Base-by-base conservation (phyloP, 2,329 filamentous ascomycete species). In the Neofusicoccum parvum region DNA sequence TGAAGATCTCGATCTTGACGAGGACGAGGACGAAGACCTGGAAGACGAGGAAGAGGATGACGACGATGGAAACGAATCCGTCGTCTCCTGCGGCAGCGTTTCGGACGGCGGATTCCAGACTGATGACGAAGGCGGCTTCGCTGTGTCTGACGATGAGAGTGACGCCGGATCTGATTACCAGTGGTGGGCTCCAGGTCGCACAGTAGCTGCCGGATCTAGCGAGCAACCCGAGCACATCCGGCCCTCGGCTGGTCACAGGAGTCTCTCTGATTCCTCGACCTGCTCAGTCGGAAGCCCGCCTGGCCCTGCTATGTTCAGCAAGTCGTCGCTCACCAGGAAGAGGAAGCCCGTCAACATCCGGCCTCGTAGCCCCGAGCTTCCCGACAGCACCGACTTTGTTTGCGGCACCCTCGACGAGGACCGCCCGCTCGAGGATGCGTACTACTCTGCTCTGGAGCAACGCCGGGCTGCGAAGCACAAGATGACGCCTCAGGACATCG, bases 351-450 rank as follows among this genome's bases (percentile, higher is more conserved):
- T 79, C 53, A 87, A 85, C 68, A 87, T 89, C 70, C 89, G 89
- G 23, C 85, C 87, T 45, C 85, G 85, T 27, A 91, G 90, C 0
- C 92, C 92, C 2, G 92, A 97, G 74, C 83, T 99, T 11, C 95
- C 95, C 1, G 95, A 99, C 77, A 97, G 94, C 78, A 98, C 95
- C 14, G 95, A 99, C 77, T 99, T 99, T 70, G 95, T 99, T n/a
- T 98, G 95, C 73, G 95, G 95, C 66, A 99, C 95, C 1, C 84
- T 99, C 20, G 95, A 99, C 70, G 95, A 99, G 78, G 95, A 99
- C 73, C 89, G 92, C 50, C 92, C 93, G 2, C 80, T 98, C n/a
- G 95, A 99, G 76, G 92, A 94, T 70, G 94, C 92, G 0, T 99
- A 97, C 76, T 86, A 96, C 65, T 91, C 92, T 2, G 92, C 91